phyloP scores from a whole-genome alignment of 192 early-diverging fungal species.

The Backusella morwellensis region DNA sequence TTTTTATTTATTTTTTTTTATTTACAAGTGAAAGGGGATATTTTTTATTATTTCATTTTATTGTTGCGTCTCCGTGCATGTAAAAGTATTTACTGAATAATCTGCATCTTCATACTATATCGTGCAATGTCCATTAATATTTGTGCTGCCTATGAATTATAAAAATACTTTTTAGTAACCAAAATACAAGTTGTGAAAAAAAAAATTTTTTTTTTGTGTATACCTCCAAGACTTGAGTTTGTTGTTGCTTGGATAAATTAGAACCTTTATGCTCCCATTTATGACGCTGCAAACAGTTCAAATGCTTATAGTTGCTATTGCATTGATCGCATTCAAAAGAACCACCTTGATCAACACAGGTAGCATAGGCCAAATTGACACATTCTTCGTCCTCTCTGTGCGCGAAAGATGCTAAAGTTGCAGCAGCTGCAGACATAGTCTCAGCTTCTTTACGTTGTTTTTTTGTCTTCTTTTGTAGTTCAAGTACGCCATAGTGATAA shows the following conservation, averaged over 20 bases:
- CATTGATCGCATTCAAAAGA: not conserved
- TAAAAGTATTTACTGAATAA: slow-evolving; percentile 15
- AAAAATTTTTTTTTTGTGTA: not conserved
- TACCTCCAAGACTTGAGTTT: slow-evolving; percentile 29
- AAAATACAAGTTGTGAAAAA: not conserved
- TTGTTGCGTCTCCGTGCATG: not conserved
- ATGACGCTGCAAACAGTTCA: slow-evolving; percentile 8
- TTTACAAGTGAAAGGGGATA: not conserved
- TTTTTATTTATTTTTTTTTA: slow-evolving; percentile 7
- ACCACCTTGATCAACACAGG: not conserved
- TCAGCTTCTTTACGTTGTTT: slow-evolving; percentile 18
- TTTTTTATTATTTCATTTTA: not conserved
- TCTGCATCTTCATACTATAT: slow-evolving; percentile 6
- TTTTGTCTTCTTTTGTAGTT: slow-evolving; percentile 14
- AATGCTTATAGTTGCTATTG: not conserved
- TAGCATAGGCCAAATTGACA: not conserved
- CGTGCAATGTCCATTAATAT: slow-evolving; percentile 29
- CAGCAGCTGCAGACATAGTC: slow-evolving; percentile 22
- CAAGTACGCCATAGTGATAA: slow-evolving; percentile 20
- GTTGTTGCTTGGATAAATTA: slow-evolving; percentile 15
- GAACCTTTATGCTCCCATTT: slow-evolving; percentile 2
- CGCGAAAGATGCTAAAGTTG: slow-evolving; percentile 23
- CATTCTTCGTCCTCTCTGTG: slow-evolving; percentile 6
- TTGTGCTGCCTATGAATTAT: slow-evolving; percentile 20
- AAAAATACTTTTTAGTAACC: not conserved